Evolutionary conservation across 2,329 filamentous ascomycete species (phyloP), one percentile per base, ranked within the genome.

Genomic region (Fusarium coicis): DNA sequence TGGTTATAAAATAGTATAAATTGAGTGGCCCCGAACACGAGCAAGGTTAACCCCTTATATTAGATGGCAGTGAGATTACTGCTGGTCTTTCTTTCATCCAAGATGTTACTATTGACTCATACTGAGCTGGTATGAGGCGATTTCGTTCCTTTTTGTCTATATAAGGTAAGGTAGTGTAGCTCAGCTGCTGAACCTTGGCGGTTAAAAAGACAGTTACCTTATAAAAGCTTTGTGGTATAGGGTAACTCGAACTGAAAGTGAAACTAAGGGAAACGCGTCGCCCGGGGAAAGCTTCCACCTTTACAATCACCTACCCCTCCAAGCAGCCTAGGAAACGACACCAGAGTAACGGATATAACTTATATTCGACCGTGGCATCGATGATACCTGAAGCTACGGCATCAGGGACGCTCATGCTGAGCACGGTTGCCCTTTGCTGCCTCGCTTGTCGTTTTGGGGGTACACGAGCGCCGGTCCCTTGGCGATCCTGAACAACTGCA

Each of bases 361-460:
- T 16, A 42, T 10, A 2, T n/a, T 4, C 23, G 32, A 42, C 30
- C 18, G 21, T 21, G n/a, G 15, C 7, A n/a, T 40, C 36, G 30
- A n/a, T n/a, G 7, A 28, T 14, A 18, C 3, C 34, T 15, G 21
- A 23, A 19, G 15, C 14, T 11, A 9, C 15, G 32, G 14, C 11
- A 53, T 18, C 4, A 23, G 32, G 39, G 42, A 28, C 26, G 46
- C n/a, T 19, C n/a, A 18, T 37, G n/a, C 26, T 43, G 12, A 43
- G 32, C 53, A 36, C 53, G 34, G 44, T 56, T 39, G 32, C n/a
- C 30, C 36, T 44, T 37, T 46, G 52, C 34, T 43, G 26, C 42
- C 42, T 66, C 32, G 39, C 39, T 56, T 30, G 63, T 39, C 68
- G 39, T 36, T 50, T 30, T 54, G 34, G 63, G 63, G 39, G 46